Conservation (phyloP, 2,329 filamentous ascomycete species). For the Cercospora sp. region DNA sequence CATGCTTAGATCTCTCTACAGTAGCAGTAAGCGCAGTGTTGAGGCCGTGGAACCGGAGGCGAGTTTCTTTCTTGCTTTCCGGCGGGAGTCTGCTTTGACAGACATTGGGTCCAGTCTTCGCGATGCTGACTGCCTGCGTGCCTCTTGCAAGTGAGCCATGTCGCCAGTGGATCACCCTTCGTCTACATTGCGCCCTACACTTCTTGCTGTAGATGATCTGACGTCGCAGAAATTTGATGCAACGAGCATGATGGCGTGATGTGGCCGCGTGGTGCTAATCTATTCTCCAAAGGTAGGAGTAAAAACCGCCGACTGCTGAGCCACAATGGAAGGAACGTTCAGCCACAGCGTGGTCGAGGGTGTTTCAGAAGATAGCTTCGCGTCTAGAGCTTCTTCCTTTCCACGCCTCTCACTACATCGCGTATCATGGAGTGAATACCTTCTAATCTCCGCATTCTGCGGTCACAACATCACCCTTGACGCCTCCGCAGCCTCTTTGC, state of each 20-base stretch:
- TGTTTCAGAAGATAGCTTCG: constrained; percentile 4
- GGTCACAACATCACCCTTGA: background rate
- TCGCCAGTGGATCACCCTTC: background rate
- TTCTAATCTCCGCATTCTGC: background rate
- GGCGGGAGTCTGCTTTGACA: background rate
- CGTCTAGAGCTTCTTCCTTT: background rate
- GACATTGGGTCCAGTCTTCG: background rate
- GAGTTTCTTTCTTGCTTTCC: background rate
- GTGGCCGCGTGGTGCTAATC: background rate
- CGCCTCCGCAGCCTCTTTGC: constrained; percentile 1
- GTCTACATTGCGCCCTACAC: background rate
- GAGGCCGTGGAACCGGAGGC: background rate
- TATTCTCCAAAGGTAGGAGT: background rate
- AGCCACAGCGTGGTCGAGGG: background rate
- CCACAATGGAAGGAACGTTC: background rate
- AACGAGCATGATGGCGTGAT: background rate
- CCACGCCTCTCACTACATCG: background rate
- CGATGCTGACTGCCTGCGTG: background rate
- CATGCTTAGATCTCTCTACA: background rate
- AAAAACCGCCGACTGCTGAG: background rate
- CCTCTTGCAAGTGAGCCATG: background rate
- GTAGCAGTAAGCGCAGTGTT: background rate
- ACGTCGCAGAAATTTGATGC: background rate
- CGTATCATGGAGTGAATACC: constrained; percentile 1
- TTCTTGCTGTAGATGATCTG: background rate